Percentiles rank a stretch among this genome's conserved stretches.
These are phyloP conservation scores for Cryptococcus wingfieldii DNA, from an alignment of 1,284 basidiomycete genomes.

Conservation along the genomic window DNA sequence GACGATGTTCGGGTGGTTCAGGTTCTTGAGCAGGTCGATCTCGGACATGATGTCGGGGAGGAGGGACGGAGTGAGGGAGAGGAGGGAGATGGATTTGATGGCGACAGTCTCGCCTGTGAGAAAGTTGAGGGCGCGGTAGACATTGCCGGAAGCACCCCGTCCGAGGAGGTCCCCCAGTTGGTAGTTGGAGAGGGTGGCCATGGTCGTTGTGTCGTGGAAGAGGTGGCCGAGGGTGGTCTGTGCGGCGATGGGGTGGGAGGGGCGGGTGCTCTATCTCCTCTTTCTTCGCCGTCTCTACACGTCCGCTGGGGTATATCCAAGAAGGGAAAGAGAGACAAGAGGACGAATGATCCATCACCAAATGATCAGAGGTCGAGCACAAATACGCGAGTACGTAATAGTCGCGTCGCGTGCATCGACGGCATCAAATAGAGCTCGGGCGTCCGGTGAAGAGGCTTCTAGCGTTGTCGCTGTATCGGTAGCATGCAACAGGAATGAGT, in stretches of 20 bases:
- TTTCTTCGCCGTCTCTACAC: neutral
- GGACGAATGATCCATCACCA: no score
- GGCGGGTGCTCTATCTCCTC: neutral
- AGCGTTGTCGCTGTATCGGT: no score
- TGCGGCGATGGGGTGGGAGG: neutral
- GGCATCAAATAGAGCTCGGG: no score
- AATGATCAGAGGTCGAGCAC: no score
- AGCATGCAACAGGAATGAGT: no score
- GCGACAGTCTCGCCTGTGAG: conserved; percentile 93
- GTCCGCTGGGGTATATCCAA: no score
- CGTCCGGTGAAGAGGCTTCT: no score
- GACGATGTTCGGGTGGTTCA: conserved; percentile 90
- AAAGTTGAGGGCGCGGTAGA: conserved; percentile 93
- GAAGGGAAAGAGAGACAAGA: no score
- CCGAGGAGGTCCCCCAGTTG: conserved; percentile 92
- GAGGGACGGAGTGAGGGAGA: conserved; percentile 86
- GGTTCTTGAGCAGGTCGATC: conserved; percentile 94
- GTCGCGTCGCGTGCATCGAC: no score
- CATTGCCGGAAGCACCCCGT: conserved; percentile 90
- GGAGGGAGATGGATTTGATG: conserved; percentile 89
- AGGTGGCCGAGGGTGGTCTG: neutral
- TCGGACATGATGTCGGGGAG: conserved; percentile 94
- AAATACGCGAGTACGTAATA: no score
- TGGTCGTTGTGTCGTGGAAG: conserved; percentile 7
- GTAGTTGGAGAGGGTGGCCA: conserved; percentile 52